phyloP scores from a whole-genome alignment of 176 grass and related monocot species.

The Chrysopogon serrulatus region DNA sequence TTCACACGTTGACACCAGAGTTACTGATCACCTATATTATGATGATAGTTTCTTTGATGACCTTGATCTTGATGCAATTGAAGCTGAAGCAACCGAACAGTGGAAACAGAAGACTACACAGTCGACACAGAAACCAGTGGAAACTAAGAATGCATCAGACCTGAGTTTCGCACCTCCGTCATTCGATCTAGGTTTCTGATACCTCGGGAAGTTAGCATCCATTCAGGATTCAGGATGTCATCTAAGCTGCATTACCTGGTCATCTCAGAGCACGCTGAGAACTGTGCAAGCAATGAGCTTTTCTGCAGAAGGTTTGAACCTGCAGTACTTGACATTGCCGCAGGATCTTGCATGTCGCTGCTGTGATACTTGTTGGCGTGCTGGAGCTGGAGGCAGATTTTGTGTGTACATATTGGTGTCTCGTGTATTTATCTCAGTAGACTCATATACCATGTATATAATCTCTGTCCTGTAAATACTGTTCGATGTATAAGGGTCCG shows the following conservation, averaged over 20 bases:
- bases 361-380: neutral
- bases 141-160: constrained; percentile 24
- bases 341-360: neutral
- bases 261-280: neutral
- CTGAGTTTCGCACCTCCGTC: constrained; percentile 37
- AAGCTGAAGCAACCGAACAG: constrained; percentile 62
- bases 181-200: constrained; percentile 56
- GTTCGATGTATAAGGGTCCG: neutral
- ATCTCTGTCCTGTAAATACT: constrained; percentile 22
- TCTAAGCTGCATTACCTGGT: neutral
- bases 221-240: neutral
- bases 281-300: neutral
- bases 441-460: constrained; percentile 12
- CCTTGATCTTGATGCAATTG: constrained; percentile 83
- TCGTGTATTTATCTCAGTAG: neutral
- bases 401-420: neutral
- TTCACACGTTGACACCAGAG: neutral
- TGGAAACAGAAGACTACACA: constrained; percentile 39
- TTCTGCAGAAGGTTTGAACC: neutral
- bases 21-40: constrained; percentile 21
- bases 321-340: neutral
- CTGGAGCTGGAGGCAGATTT: neutral
- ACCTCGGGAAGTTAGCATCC: neutral
- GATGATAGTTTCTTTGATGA: constrained; percentile 75
- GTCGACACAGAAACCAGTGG: constrained; percentile 9